A percentile compares a stretch with the other conserved stretches of the same genome.
phyloP scores from a whole-genome alignment of 768 basidiomycete species.

The Pleurotus ostreatus region DNA sequence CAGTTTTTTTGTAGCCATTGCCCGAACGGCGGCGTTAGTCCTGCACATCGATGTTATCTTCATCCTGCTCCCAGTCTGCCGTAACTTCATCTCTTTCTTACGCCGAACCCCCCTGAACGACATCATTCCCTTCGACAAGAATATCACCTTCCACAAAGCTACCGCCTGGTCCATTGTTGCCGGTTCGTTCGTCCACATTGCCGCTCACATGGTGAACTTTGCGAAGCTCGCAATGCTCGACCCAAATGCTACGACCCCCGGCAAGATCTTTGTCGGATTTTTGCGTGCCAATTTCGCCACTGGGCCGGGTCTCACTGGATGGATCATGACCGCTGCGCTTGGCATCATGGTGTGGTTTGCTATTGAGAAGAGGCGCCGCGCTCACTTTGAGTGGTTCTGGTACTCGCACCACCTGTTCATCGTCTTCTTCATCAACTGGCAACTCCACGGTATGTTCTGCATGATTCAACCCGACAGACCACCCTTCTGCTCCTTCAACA shows the following conservation, averaged over 20 bases:
- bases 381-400: constrained; percentile 87
- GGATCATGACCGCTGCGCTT: constrained; percentile 79
- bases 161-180: constrained; percentile 88
- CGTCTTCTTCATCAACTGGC: constrained; percentile 91
- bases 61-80: constrained; percentile 92
- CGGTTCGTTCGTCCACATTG: constrained; percentile 70
- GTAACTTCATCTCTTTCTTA: constrained; percentile 88
- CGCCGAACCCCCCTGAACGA: constrained; percentile 83
- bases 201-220: constrained; percentile 87
- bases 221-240: constrained; percentile 57
- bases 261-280: constrained; percentile 64
- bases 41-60: constrained; percentile 90
- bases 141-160: constrained; percentile 86
- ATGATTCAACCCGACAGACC: constrained; percentile 91
- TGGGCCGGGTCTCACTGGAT: constrained; percentile 80
- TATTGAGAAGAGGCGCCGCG: constrained; percentile 71
- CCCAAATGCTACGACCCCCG: constrained; percentile 46
- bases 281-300: constrained; percentile 75
- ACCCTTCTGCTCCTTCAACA: constrained; percentile 82
- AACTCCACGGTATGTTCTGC: constrained; percentile 95
- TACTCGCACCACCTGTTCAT: constrained; percentile 88
- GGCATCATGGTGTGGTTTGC: constrained; percentile 84
- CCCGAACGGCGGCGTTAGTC: constrained; percentile 84
- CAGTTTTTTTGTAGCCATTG: constrained; percentile 59
- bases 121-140: constrained; percentile 92